Conservation (phyloP, 1,284 basidiomycete species). For the Boletus albobrunnescens region DNA sequence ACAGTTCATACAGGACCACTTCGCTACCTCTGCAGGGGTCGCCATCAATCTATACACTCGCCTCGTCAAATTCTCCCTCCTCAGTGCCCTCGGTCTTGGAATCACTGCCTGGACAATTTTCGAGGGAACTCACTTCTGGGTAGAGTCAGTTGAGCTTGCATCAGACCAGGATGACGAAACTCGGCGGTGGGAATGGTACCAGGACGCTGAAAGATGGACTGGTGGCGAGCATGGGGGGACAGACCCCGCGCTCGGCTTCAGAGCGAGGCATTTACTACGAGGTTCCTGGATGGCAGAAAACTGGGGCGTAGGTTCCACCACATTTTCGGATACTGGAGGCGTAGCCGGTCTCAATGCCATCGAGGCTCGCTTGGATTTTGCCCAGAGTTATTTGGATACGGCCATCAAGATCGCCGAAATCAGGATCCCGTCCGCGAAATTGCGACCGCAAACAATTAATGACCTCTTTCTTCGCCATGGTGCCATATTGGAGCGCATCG, state of each 20-base stretch:
- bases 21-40: conserved; percentile 34
- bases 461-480: conserved; percentile 65
- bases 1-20: conserved; percentile 36
- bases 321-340: conserved; percentile 36
- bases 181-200: conserved; percentile 68
- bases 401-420: conserved; percentile 48
- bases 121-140: conserved; percentile 65
- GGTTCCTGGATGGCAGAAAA: conserved; percentile 75
- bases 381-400: conserved; percentile 52
- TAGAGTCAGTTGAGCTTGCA: conserved; percentile 60
- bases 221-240: conserved; percentile 71
- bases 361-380: conserved; percentile 50
- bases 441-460: conserved; percentile 51
- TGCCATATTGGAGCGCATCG: conserved; percentile 64
- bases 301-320: conserved; percentile 59
- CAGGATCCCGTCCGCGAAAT: conserved; percentile 33
- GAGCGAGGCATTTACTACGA: conserved; percentile 63
- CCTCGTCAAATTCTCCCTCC: conserved; percentile 38
- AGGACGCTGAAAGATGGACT: conserved; percentile 69
- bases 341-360: conserved; percentile 42
- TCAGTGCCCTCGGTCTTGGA: conserved; percentile 39
- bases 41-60: conserved; percentile 39
- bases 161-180: conserved; percentile 52
- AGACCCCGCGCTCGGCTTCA: conserved; percentile 64
- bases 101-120: conserved; percentile 43